Conservation (phyloP, 257 asterid genomes). For the Solanum ossicruentum region DNA sequence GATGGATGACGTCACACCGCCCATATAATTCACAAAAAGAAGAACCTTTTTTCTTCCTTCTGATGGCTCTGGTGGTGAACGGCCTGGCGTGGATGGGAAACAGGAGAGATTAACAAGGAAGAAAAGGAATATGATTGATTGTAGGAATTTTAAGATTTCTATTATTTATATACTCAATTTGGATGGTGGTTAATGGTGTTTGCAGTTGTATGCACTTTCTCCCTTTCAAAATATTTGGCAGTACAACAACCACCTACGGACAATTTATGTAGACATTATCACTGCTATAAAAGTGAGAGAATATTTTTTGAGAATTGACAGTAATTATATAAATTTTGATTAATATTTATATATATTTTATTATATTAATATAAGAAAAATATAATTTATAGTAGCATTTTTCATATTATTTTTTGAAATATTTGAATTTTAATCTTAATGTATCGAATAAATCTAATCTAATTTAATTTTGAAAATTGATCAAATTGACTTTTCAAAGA, state of each 20-base stretch:
- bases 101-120: too few relatives aligned
- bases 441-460: neutral
- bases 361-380: too few relatives aligned
- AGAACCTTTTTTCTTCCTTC: neutral
- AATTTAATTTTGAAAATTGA: neutral
- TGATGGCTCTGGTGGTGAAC: neutral
- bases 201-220: too few relatives aligned
- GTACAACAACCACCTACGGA: too few relatives aligned
- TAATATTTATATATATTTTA: too few relatives aligned
- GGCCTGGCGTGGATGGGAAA: neutral
- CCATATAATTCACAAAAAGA: neutral
- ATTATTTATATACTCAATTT: neutral
- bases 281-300: too few relatives aligned
- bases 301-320: too few relatives aligned
- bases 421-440: neutral
- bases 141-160: neutral
- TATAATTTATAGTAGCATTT: neutral
- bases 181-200: neutral
- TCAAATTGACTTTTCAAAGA: neutral
- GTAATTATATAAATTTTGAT: too few relatives aligned
- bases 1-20: constrained; percentile 7
- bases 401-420: neutral
- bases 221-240: too few relatives aligned
- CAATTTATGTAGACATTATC: too few relatives aligned
- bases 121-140: neutral